Evolutionary conservation across 208 protist genomes (phyloP), one percentile per base, ranked within the genome.

Genomic region (Leishmania amazonensis): DNA sequence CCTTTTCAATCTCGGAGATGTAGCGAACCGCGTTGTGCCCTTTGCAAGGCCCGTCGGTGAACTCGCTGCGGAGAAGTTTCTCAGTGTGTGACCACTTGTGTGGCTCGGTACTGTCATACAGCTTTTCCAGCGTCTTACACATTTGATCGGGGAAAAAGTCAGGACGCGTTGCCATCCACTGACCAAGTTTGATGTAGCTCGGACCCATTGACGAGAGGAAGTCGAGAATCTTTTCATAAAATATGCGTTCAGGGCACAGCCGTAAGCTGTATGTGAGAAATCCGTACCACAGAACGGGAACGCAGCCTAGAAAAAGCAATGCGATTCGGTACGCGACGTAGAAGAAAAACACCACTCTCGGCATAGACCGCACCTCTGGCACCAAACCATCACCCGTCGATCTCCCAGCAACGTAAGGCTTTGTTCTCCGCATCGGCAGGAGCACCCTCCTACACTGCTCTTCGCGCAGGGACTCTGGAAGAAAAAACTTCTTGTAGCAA

Each of bases 181-280:
- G 97, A 0, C 94, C 96, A 42, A 99, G 87, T 83, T 99, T 99
- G 42, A 98, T 97, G 81, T 98, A 98, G 77, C 91, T 96, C 5
- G 97, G 94, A 1, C 97, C 97, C 87, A 95, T 94, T 13, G 78
- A 86, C 0, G 84, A 83, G 4, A 98, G 84, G 35, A 94, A 89
- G 45, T 45, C 76, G 1, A 85, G 78, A 15, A 98, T 21, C 72
- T 94, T 91, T 5, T 88, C 62, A 76, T 93, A 91, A 51, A 97
- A 89, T 8, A 95, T 81, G 40, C 67, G 68, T 47, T 89, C 81
- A 2, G 86, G 78, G 80, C 94, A 97, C 31, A 94, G 64, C 35
- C 84, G 77, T n/a, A 93, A 73, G 19, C 64, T 83, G 77, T 91
- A 93, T 62, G 81, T 67, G 19, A 93, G 85, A 79, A 96, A 78